A percentile compares a stretch with the other conserved stretches of the same genome.
Evolutionary conservation across 2,329 filamentous ascomycete species (phyloP).

Genomic region (Trichocomaceae sp.): DNA sequence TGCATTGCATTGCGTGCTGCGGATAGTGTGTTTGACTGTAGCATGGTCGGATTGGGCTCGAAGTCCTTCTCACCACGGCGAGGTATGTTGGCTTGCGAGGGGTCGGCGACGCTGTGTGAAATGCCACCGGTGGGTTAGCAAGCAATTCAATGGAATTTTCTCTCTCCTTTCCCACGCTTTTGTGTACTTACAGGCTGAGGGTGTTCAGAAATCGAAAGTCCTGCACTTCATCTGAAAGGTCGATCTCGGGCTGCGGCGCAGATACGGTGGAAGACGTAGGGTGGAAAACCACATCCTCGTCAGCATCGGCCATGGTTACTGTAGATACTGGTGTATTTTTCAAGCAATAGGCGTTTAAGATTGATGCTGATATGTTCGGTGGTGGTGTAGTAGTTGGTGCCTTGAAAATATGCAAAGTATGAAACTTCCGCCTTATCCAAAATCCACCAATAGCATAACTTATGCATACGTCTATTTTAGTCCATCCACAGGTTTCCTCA

Average conservation of each 20-base stretch:
- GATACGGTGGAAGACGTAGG: conserved; percentile 22
- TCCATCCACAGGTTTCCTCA: no score
- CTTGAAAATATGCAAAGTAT: no score
- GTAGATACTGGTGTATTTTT: neutral
- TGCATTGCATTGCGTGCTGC: conserved; percentile 83
- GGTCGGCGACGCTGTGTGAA: conserved; percentile 26
- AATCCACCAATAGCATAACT: no score
- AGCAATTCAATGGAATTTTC: neutral
- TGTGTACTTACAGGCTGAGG: conserved; percentile 43
- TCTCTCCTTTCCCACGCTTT: neutral
- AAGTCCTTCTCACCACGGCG: conserved; percentile 97
- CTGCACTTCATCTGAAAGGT: conserved; percentile 70
- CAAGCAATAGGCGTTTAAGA: neutral
- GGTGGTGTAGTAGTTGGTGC: no score
- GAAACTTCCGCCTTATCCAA: no score
- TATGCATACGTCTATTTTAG: no score
- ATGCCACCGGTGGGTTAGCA: conserved; percentile 26
- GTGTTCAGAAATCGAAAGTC: conserved; percentile 72
- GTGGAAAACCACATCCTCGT: conserved; percentile 36
- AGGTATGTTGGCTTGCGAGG: conserved; percentile 51
- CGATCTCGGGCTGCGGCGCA: conserved; percentile 47
- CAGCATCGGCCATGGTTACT: conserved; percentile 36
- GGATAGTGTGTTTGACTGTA: conserved; percentile 71
- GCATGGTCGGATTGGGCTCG: conserved; percentile 79
- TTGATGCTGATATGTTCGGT: neutral